Evolutionary conservation across 306 rosid genomes (phyloP).

Genomic region (Castanea crenata): DNA sequence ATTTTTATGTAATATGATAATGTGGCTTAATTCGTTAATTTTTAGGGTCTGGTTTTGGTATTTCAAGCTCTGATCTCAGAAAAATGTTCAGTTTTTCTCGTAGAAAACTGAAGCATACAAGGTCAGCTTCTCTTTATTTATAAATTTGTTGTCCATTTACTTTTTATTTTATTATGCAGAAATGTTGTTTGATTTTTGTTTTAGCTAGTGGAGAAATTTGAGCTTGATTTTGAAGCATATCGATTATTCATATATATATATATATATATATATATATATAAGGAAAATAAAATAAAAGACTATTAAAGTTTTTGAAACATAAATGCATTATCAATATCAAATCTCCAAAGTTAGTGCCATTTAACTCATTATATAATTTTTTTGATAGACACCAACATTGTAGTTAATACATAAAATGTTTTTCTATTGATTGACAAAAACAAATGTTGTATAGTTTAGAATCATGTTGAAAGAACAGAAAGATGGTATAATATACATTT

Average conservation of each 20-base stretch:
- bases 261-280: not conserved
- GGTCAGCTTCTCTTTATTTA: constrained; percentile 37
- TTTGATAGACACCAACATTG: not conserved
- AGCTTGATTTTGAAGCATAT: not conserved
- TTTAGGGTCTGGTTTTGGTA: constrained; percentile 12
- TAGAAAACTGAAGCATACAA: constrained; percentile 74
- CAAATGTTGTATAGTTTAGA: not conserved
- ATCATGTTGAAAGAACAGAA: not conserved
- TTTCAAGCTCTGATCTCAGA: constrained; percentile 4
- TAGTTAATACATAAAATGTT: not conserved
- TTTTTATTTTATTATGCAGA: not conserved
- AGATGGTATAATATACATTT: not conserved
- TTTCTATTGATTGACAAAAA: not conserved
- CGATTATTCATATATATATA: not conserved
- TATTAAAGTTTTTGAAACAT: not conserved
- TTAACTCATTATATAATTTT: not conserved
- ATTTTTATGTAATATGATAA: constrained; percentile 15
- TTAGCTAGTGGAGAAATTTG: not conserved
- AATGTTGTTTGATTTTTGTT: not conserved
- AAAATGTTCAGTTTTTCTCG: constrained; percentile 90
- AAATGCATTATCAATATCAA: not conserved
- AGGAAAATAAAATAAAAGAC: not conserved
- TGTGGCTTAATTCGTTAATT: constrained; percentile 20
- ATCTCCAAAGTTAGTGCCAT: not conserved
- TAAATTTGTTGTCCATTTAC: not conserved